Base-by-base conservation (phyloP, 805 yeast genomes). In the Wickerhamomyces kurtzmanii region DNA sequence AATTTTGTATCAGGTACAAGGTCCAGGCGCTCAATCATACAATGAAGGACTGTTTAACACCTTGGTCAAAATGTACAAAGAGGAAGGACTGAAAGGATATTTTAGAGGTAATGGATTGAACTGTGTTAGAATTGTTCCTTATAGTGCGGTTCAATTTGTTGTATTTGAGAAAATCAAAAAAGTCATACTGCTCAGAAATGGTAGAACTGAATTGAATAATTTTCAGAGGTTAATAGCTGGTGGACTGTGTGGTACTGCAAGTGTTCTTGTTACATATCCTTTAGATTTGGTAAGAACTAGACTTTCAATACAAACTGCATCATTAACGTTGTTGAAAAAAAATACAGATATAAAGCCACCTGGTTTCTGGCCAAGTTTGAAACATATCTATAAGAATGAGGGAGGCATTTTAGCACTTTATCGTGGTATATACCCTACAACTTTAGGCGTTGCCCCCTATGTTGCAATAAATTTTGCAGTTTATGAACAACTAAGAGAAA, bases 401-500 rank as follows among this genome's bases (percentile, higher is more conserved):
- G 97, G 97, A 20, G 95, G 96, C 0, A 15, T 84, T 7, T 35
- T 47, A 3, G 94, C 86, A 0, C 59, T 89, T 11, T 89, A 83
- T 49, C 64, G 87, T 28, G 98, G 98, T 3, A 62, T 87, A 9
- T 60, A 77, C 36, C 95, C 97, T n/a, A 89, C 97, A 0, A 73
- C 87, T 2, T 55, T 83, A 32, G 96, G 97, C 2, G 96, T 91
- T 13, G 96, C 95, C 2, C 96, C 97, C 1, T 91, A 87, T 47
- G 96, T 85, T 18, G 95, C 95, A 4, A 68, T 89, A 29, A 89
- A 87, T 54, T 89, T 89, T 49, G 79, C 95, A 3, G 74, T 85
- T 25, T 89, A 87, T 59, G 97, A 91, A 47, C 74, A 70, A 35
- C 47, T 86, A 38, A 72, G 86, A 36, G 91, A 78, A 33, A 46